Percentiles rank a stretch among this genome's conserved stretches.
Evolutionary conservation across 306 rosid species (phyloP).

Genomic region (Rosa multiflora): DNA sequence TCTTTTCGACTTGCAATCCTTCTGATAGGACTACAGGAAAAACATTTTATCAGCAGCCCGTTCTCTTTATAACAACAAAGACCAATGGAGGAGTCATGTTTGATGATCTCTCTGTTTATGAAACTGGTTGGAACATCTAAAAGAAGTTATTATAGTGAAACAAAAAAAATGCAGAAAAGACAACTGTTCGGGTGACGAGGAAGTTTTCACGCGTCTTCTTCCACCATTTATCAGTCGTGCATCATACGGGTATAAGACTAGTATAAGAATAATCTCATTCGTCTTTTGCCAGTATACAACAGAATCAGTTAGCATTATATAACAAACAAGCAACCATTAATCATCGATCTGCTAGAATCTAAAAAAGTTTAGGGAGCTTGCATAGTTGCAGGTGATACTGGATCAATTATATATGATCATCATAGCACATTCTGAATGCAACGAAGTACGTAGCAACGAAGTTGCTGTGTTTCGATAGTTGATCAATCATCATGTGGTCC

Average conservation of each 20-base stretch:
- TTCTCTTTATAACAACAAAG: too few relatives aligned
- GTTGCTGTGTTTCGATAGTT: conserved; percentile 1
- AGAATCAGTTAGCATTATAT: background rate
- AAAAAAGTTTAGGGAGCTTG: background rate
- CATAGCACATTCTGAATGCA: background rate
- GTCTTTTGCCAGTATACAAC: background rate
- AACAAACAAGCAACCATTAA: background rate
- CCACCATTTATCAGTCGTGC: background rate
- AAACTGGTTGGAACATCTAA: too few relatives aligned
- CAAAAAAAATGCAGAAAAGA: too few relatives aligned
- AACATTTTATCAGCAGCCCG: too few relatives aligned
- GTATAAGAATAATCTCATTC: background rate
- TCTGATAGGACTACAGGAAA: too few relatives aligned
- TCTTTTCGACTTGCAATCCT: too few relatives aligned
- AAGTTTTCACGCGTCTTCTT: too few relatives aligned
- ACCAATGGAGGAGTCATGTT: too few relatives aligned
- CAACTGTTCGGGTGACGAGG: too few relatives aligned
- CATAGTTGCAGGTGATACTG: background rate
- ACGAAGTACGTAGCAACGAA: background rate
- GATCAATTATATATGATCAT: background rate
- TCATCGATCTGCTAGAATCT: background rate
- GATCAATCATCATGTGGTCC: background rate
- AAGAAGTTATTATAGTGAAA: too few relatives aligned
- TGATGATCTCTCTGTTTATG: too few relatives aligned
- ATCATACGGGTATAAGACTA: background rate